Percentiles rank a stretch among this genome's conserved stretches.
Evolutionary conservation across 2,329 filamentous ascomycete genomes (phyloP).

Genomic region (Calonectria hongkongensis): DNA sequence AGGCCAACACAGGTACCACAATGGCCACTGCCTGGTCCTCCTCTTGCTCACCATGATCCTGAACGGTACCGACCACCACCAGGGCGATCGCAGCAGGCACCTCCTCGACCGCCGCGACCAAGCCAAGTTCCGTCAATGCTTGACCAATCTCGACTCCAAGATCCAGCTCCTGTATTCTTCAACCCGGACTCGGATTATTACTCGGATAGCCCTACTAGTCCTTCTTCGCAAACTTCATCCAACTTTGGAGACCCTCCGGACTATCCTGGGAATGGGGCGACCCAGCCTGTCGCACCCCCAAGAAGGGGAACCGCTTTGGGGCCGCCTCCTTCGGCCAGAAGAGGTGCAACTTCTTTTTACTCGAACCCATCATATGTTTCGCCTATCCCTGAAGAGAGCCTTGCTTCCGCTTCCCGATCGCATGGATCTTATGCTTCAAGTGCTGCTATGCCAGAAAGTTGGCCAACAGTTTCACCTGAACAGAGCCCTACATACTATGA

Average conservation of each 20-base stretch:
- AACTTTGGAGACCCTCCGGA: conserved; percentile 76
- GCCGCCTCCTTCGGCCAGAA: conserved; percentile 76
- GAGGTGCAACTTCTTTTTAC: conserved; percentile 79
- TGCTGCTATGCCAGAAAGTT: conserved; percentile 81
- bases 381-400: conserved; percentile 84
- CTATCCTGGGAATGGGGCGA: conserved; percentile 67
- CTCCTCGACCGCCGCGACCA: conserved; percentile 76
- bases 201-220: conserved; percentile 67
- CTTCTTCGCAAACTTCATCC: conserved; percentile 70
- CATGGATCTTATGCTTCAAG: conserved; percentile 83
- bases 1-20: conserved; percentile 72
- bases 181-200: conserved; percentile 57
- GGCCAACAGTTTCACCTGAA: conserved; percentile 71
- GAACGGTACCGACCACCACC: conserved; percentile 71
- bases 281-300: conserved; percentile 54
- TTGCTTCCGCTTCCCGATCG: conserved; percentile 71
- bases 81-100: conserved; percentile 69
- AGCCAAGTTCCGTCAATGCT: conserved; percentile 76
- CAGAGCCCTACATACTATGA: conserved; percentile 70
- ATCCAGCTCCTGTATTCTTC: conserved; percentile 72
- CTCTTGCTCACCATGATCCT: conserved; percentile 58
- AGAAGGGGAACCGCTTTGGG: conserved; percentile 74
- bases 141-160: conserved; percentile 73
- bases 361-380: conserved; percentile 81
- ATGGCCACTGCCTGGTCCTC: conserved; percentile 69